Conservation (phyloP, 1,139 yeast genomes). For the Yarrowia galli region DNA sequence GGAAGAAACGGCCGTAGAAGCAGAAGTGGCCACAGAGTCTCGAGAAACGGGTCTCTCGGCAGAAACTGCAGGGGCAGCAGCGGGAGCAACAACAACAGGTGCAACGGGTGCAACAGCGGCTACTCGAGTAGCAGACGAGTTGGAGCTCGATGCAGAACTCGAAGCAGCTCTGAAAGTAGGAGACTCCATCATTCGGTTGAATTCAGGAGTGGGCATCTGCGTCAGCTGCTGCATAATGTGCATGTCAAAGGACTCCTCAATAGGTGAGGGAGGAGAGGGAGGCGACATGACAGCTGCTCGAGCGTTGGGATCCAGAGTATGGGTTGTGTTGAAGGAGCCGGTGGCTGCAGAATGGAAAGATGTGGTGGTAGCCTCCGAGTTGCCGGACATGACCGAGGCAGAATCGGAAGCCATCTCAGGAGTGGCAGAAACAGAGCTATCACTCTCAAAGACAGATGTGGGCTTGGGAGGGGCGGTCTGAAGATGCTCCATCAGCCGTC, state of each 20-base stretch:
- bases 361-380: slow-evolving; percentile 10
- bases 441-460: slow-evolving; percentile 14
- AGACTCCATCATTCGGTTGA: slow-evolving; percentile 44
- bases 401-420: not conserved
- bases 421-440: not conserved
- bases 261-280: slow-evolving; percentile 15
- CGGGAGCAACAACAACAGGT: not conserved
- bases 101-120: slow-evolving; percentile 1
- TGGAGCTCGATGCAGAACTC: too few species aligned
- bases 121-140: not conserved
- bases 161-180: slow-evolving; percentile 15
- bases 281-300: slow-evolving; percentile 10
- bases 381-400: not conserved
- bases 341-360: slow-evolving; percentile 10
- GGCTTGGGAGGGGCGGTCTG: not conserved
- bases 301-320: slow-evolving; percentile 27
- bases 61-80: not conserved
- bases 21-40: not conserved
- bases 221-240: slow-evolving; percentile 44
- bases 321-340: not conserved
- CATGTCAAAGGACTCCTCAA: slow-evolving; percentile 40
- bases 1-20: not conserved
- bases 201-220: slow-evolving; percentile 44
- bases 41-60: slow-evolving; percentile 25
- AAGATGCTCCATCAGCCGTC: too few species aligned